Evolutionary conservation across 2,329 filamentous ascomycete species (phyloP), one percentile per base, ranked within the genome.

Genomic region (Fulvia fulva): DNA sequence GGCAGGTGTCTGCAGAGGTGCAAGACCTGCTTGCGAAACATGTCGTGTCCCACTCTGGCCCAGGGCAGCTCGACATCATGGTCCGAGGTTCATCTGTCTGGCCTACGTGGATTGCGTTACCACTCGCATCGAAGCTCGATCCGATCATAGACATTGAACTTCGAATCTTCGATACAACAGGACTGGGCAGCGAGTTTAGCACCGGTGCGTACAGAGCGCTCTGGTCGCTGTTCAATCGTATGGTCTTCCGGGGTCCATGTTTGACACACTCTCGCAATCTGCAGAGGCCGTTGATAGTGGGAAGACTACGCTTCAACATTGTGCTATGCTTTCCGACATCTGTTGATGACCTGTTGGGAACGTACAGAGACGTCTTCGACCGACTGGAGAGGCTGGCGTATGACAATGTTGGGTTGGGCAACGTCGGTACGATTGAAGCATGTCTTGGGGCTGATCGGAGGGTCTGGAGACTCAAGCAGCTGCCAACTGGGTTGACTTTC

Each of bases 331-430:
- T 55, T 23, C 55, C 57, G n/a, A 56, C 57, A 9, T 53, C 54
- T 3, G 60, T 57, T 30, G 60, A 62, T 41, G 60, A 62, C 50
- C 34, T 62, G 16, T 60, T 62, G 25, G 60, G 60, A 19, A 57
- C 54, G 46, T 60, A 62, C 55, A 55, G 47, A 45, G 60, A 62
- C 52, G 60, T 62, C 6, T 62, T 62, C 47, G 54, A 59, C 21
- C 32, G 41, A n/a, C 34, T 62, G 32, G 60, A 62, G 54, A 62
- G 51, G 55, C 34, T 62, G 57, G 60, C 60, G 9, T 55, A 47
- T 16, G 60, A 58, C 41, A 60, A 58, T 53, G 60, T 62, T 14
- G 60, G 60, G 1, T 30, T 56, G n/a, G 60, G 60, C n/a, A 56
- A 60, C 41, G 52, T 62, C 16, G 51, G 49, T 2, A 53, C 44